Conservation (phyloP, 805 yeast species). For the Metschnikowia gelsemii region DNA sequence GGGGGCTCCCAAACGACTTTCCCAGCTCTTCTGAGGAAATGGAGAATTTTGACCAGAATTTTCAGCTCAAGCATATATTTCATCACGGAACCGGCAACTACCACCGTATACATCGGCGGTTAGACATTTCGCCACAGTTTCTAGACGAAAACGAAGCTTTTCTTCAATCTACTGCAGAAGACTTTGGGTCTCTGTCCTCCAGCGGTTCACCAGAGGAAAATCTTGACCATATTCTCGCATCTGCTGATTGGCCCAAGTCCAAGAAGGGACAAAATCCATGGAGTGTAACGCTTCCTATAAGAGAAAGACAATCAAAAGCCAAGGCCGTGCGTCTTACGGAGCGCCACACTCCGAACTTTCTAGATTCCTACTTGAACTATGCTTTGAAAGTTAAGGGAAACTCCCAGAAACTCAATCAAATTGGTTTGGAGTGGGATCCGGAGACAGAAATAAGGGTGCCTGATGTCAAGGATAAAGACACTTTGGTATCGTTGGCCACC, state of each 20-base stretch:
- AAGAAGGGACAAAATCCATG: constrained; percentile 39
- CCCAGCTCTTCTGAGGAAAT: too few relatives aligned
- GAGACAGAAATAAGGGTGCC: constrained; percentile 59
- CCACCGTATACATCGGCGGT: constrained; percentile 44
- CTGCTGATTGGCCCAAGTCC: constrained; percentile 38
- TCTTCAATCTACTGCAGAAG: background rate
- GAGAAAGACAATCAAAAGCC: constrained; percentile 19
- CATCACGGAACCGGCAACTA: constrained; percentile 58
- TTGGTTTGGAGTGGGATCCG: constrained; percentile 64
- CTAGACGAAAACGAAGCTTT: constrained; percentile 22
- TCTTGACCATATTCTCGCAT: constrained; percentile 11
- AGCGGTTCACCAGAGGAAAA: background rate
- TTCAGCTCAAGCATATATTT: constrained; percentile 53
- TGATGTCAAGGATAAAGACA: constrained; percentile 68
- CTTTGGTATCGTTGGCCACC: constrained; percentile 71
- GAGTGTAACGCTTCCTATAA: constrained; percentile 34
- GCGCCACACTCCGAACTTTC: constrained; percentile 53
- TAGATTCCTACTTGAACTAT: constrained; percentile 64
- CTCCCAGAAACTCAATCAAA: constrained; percentile 34
- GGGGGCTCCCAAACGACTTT: too few relatives aligned
- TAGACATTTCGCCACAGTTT: constrained; percentile 50
- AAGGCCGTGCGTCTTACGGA: constrained; percentile 31
- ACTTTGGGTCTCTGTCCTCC: background rate
- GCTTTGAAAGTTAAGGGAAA: constrained; percentile 46
- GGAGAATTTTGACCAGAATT: constrained; percentile 11